A percentile compares a stretch with the other conserved stretches of the same genome.
Evolutionary conservation across 1,284 basidiomycete genomes (phyloP).

Genomic region (Stygiomarasmius scandens): DNA sequence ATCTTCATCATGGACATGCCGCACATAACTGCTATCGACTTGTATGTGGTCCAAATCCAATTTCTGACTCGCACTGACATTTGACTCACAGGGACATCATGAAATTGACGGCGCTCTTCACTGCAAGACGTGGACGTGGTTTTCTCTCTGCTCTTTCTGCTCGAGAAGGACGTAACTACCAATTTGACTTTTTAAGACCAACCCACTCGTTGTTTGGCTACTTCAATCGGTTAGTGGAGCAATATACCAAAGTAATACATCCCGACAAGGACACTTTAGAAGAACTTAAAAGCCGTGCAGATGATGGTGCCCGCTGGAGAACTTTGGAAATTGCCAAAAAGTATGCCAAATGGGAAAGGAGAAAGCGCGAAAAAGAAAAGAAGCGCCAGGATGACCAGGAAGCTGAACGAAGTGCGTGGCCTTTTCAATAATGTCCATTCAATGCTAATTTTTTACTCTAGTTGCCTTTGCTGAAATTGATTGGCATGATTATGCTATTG

Average conservation of each 20-base stretch:
- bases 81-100: constrained; percentile 71
- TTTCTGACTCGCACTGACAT: constrained; percentile 1
- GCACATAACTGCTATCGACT: constrained; percentile 86
- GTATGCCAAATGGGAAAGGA: constrained; percentile 88
- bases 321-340: constrained; percentile 77
- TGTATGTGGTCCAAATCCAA: constrained; percentile 58
- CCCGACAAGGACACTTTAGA: constrained; percentile 79
- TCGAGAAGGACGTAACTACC: constrained; percentile 94
- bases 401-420: constrained; percentile 74
- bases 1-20: constrained; percentile 91
- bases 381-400: constrained; percentile 89
- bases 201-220: constrained; percentile 95
- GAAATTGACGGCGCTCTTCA: constrained; percentile 95
- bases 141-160: constrained; percentile 87
- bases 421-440: constrained; percentile 10
- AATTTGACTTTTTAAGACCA: constrained; percentile 97
- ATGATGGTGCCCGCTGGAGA: constrained; percentile 71
- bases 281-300: constrained; percentile 64
- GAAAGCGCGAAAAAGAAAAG: constrained; percentile 83
- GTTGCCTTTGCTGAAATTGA: constrained; percentile 96
- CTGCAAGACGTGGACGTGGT: constrained; percentile 86
- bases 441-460: constrained; percentile 31
- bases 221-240: constrained; percentile 97
- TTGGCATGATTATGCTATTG: constrained; percentile 99
- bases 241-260: constrained; percentile 90